Conservation (phyloP, 2,329 filamentous ascomycete genomes). For the Ophiostoma sp. region DNA sequence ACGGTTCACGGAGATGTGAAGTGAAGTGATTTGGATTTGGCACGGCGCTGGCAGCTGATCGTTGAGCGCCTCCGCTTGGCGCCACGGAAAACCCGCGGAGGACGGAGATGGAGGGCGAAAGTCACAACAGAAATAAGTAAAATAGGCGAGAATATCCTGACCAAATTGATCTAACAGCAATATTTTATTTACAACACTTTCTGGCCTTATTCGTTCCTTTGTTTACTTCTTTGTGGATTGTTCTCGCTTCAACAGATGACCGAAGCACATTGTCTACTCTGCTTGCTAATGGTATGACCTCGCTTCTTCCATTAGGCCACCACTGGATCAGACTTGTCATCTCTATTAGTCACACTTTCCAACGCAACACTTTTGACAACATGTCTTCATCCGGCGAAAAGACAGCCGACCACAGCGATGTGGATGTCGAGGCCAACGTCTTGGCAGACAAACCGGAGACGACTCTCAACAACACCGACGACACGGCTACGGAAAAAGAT, state of each 20-base stretch:
- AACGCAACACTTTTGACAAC: neutral
- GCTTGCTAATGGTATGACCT: neutral
- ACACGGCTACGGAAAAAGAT: neutral
- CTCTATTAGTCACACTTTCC: neutral
- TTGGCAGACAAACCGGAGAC: neutral
- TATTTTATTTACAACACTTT: neutral
- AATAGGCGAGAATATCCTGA: neutral
- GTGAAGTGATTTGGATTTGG: neutral
- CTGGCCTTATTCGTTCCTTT: neutral
- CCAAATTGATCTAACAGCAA: neutral
- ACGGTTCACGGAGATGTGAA: neutral
- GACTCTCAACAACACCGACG: neutral
- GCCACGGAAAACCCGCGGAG: constrained; percentile 10
- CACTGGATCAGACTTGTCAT: neutral
- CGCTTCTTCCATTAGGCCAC: neutral
- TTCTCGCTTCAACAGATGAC: neutral
- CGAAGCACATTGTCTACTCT: neutral
- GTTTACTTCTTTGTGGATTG: neutral
- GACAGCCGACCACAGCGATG: neutral
- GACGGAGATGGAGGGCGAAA: neutral
- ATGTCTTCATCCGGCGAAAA: neutral
- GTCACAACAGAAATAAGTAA: neutral
- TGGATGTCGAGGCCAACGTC: neutral
- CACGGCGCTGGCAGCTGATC: neutral
- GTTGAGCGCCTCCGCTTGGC: neutral